Conservation (phyloP, 805 yeast genomes). For the Lachancea kluyveri region DNA sequence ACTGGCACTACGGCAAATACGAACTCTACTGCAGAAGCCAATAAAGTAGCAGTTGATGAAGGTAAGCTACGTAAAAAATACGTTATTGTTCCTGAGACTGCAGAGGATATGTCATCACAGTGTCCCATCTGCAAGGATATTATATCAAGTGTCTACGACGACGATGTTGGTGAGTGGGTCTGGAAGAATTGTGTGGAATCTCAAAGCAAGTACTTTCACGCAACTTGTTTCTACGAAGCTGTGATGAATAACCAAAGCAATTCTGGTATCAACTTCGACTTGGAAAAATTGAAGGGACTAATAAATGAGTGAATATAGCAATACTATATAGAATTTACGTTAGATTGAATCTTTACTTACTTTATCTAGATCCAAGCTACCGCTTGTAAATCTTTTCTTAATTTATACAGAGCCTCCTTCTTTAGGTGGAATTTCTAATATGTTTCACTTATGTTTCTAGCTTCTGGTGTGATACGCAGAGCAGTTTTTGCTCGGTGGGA, state of each 20-base stretch:
- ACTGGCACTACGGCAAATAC: slow-evolving; percentile 7
- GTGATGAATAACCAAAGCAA: slow-evolving; percentile 16
- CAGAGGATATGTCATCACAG: slow-evolving; percentile 46
- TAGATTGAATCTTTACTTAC: too few relatives aligned
- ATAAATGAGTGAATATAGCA: too few relatives aligned
- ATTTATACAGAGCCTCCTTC: too few relatives aligned
- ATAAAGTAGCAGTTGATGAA: slow-evolving; percentile 11
- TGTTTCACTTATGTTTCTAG: too few relatives aligned
- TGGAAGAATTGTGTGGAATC: slow-evolving; percentile 61
- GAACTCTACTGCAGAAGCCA: slow-evolving; percentile 4
- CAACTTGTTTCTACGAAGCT: slow-evolving; percentile 63
- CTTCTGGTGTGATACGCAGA: too few relatives aligned
- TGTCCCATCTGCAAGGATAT: slow-evolving; percentile 72
- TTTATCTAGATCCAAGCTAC: too few relatives aligned
- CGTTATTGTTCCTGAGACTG: slow-evolving; percentile 62
- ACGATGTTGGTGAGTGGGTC: slow-evolving; percentile 74
- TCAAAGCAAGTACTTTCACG: slow-evolving; percentile 52
- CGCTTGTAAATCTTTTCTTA: too few relatives aligned
- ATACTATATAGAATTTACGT: too few relatives aligned
- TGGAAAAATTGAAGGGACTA: slow-evolving; percentile 19
- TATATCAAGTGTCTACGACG: slow-evolving; percentile 60
- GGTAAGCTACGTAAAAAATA: slow-evolving; percentile 39
- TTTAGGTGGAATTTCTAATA: too few relatives aligned
- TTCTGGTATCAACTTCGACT: slow-evolving; percentile 14
- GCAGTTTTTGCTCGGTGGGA: too few relatives aligned